Base-by-base conservation (phyloP, 2,329 filamentous ascomycete species). In the Verticillium longisporum region DNA sequence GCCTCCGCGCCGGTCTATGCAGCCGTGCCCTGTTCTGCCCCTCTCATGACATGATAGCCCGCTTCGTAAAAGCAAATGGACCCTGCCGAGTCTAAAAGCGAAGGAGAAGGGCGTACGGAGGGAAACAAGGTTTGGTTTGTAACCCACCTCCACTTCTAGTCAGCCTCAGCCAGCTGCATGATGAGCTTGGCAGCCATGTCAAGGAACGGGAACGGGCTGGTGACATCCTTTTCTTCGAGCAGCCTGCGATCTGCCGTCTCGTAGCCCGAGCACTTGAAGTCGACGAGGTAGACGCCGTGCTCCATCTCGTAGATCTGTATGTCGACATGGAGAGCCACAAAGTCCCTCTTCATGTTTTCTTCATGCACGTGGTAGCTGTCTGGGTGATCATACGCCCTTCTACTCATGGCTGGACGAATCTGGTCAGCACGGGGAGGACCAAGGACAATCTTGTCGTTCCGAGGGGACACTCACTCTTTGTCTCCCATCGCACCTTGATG, bases 191-290 rank as follows among this genome's bases (percentile, higher is more conserved):
- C 93, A 34, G 94, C 93, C 75, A 97, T 89, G 76, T 98, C 94
- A 70, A 98, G 81, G 77, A 97, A 98, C 4, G 95, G 94, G 74
- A 97, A 98, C 33, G 95, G 92, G 72, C 91, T 96, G 55, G 92
- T 94, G 65, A 97, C 92, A 70, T 96, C 90, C 82, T 98, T 98
- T 77, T 97, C 92, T 69, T 95, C 92, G 58, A 92, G 78, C 58
- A 89, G 78, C 66, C 88, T 86, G 57, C 94, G 88, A 60, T 95
- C 81, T 13, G 80, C 71, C 56, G 83, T 91, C 77, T 99, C 95
- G 76, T 99, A 99, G 21, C 95, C 95, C 14, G 95, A 93, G 73
- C 94, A 98, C 73, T 97, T 98, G 81, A 99, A 99, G 74, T 99
- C 95, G 57, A 99, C 95, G 64, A 99, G 88, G 74, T 94, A 98